Conservation (phyloP, 768 basidiomycete genomes). For the Pleurotus platypus region DNA sequence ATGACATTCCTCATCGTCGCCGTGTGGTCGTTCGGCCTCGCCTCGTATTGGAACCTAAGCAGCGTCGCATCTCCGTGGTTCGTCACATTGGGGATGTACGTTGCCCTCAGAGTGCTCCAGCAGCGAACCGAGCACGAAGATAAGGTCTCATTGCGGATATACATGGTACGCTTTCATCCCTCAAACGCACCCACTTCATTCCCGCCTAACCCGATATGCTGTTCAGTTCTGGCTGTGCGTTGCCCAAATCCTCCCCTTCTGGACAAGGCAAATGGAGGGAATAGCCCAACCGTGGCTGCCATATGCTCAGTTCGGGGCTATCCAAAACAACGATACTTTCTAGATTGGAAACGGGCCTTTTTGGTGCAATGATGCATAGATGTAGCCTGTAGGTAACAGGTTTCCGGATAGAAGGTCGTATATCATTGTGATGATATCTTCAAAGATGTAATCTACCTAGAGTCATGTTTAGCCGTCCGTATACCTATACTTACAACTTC, state of each 20-base stretch:
- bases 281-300: background rate
- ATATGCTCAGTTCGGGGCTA: background rate
- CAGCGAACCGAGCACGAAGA: conserved; percentile 3
- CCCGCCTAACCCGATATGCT: background rate
- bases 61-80: background rate
- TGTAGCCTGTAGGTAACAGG: too few species aligned
- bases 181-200: background rate
- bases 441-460: too few species aligned
- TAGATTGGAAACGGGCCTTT: background rate
- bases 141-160: conserved; percentile 5
- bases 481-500: too few species aligned
- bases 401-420: too few species aligned
- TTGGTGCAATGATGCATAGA: background rate
- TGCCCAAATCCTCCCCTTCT: conserved; percentile 5
- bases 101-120: conserved; percentile 3
- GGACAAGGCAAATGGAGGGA: conserved; percentile 2
- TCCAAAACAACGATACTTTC: conserved; percentile 4
- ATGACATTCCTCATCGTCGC: conserved; percentile 1
- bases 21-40: conserved; percentile 7
- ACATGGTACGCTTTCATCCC: background rate
- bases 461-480: too few species aligned
- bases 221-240: conserved; percentile 5
- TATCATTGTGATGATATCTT: too few species aligned
- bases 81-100: conserved; percentile 7
- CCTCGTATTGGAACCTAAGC: conserved; percentile 4